Percentiles rank a stretch among this genome's conserved stretches.
Conservation (phyloP, 2,329 filamentous ascomycete genomes). For the Huntiella moniliformis region DNA sequence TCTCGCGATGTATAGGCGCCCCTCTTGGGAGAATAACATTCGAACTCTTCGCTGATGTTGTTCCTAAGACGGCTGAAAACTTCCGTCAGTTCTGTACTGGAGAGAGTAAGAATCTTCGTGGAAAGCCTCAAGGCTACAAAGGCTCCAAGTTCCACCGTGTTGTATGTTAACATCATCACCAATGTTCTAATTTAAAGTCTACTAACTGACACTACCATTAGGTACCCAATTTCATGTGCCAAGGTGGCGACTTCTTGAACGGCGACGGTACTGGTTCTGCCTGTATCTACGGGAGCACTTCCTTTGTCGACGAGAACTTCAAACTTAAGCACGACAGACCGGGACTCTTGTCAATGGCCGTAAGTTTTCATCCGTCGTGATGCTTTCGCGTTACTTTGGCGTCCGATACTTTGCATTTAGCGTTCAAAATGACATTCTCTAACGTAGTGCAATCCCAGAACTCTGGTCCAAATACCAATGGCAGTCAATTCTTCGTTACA, state of each 20-base stretch:
- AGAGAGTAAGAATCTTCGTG: slow-evolving; percentile 61
- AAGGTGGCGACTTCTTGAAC: slow-evolving; percentile 89
- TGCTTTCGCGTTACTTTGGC: slow-evolving; percentile 1
- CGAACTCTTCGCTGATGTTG: slow-evolving; percentile 71
- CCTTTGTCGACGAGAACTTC: slow-evolving; percentile 87
- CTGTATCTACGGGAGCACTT: slow-evolving; percentile 69
- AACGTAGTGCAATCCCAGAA: slow-evolving; percentile 35
- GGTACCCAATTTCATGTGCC: slow-evolving; percentile 96
- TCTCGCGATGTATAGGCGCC: slow-evolving; percentile 38
- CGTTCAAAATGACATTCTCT: no score
- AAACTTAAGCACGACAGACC: slow-evolving; percentile 55
- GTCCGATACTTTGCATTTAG: background rate
- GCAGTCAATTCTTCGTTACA: slow-evolving; percentile 95
- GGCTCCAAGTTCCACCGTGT: slow-evolving; percentile 86
- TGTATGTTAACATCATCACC: slow-evolving; percentile 25
- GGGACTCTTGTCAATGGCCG: slow-evolving; percentile 83
- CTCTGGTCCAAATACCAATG: slow-evolving; percentile 79
- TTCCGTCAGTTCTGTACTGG: slow-evolving; percentile 95
- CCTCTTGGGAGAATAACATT: slow-evolving; percentile 75
- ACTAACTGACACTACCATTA: slow-evolving; percentile 18
- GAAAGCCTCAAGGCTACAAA: slow-evolving; percentile 82
- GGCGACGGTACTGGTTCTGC: slow-evolving; percentile 79
- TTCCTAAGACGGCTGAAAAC: slow-evolving; percentile 83
- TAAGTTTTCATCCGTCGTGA: slow-evolving; percentile 26
- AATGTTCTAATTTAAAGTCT: background rate